phyloP scores from a whole-genome alignment of 257 asterid genomes.

The Solanum sitiens region DNA sequence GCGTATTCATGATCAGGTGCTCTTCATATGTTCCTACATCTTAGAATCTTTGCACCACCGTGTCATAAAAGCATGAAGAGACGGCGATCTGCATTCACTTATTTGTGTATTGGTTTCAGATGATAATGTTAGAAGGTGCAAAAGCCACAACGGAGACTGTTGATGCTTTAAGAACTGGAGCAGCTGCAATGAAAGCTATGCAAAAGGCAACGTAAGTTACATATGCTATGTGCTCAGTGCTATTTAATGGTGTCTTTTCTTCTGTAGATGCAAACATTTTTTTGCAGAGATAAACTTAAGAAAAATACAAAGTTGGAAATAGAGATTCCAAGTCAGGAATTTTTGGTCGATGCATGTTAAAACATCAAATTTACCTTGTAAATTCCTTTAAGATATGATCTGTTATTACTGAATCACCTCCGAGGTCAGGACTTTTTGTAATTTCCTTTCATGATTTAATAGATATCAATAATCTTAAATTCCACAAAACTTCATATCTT shows the following conservation, averaged over 20 bases:
- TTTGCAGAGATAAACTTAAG: background rate
- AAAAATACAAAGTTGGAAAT: background rate
- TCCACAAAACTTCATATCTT: background rate
- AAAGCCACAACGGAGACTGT: slow-evolving; percentile 89
- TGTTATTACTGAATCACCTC: background rate
- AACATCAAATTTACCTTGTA: background rate
- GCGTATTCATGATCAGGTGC: slow-evolving; percentile 84
- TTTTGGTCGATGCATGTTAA: background rate
- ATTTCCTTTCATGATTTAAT: background rate
- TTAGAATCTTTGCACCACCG: background rate
- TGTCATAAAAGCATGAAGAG: background rate
- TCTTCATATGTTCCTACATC: background rate
- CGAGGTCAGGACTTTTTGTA: background rate
- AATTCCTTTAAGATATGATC: background rate
- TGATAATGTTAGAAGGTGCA: slow-evolving; percentile 84
- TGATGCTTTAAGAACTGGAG: slow-evolving; percentile 85
- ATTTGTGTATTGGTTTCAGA: slow-evolving; percentile 26
- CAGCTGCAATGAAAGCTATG: slow-evolving; percentile 87
- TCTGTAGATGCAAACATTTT: background rate
- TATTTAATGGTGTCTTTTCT: background rate
- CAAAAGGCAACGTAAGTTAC: slow-evolving; percentile 75
- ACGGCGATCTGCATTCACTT: background rate
- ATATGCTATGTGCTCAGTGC: slow-evolving; percentile 2
- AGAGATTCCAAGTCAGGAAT: background rate
- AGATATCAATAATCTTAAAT: background rate